Base-by-base conservation (phyloP, 345 rosid species). In the Lumnitzera littorea region DNA sequence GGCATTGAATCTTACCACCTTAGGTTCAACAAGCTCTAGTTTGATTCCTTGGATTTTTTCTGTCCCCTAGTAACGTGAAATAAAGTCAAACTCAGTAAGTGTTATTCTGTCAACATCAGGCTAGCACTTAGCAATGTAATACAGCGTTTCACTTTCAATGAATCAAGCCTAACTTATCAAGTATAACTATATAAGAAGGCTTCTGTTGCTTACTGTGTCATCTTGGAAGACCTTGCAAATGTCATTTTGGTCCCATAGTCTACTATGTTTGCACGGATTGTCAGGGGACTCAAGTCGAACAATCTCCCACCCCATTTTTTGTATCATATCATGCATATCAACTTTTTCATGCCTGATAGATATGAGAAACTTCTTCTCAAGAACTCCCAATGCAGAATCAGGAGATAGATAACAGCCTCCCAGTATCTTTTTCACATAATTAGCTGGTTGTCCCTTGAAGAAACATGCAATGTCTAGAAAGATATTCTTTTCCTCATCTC, bases 401-500 rank as follows among this genome's bases (percentile, higher is more conserved):
- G 43, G 13, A 25, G 12, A n/a, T 20, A 58, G 48, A 14, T 24
- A 12, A 3, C 52, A 58, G 12, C 52, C 13, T 2, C 46, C 0
- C 13, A 58, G 62, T 3, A 47, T 25, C 1, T 24, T 15, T 2
- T 12, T 15, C 9, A 59, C 25, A 11, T 59, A 8, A 11, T 24
- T 12, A 0, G 0, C 15, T 13, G 11, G 11, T 48, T 20, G 16
- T 2, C 62, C 62, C 52, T 46, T 58, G 62, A 58, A 58, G 41
- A 58, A 58, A 43, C 62, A 58, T 16, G 62, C 51, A 13, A 58
- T 48, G 24, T 58, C 51, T 15, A 58, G 50, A 11, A 58, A 58
- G 1, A 58, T 58, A 1, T 58, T 50, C n/a, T 46, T 47, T 17
- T 13, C 31, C 2, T 20, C 1, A 16, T 47, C 41, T 7, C 7